Conservation (phyloP, 2,329 filamentous ascomycete species). For the Talaromyces funiculosus region DNA sequence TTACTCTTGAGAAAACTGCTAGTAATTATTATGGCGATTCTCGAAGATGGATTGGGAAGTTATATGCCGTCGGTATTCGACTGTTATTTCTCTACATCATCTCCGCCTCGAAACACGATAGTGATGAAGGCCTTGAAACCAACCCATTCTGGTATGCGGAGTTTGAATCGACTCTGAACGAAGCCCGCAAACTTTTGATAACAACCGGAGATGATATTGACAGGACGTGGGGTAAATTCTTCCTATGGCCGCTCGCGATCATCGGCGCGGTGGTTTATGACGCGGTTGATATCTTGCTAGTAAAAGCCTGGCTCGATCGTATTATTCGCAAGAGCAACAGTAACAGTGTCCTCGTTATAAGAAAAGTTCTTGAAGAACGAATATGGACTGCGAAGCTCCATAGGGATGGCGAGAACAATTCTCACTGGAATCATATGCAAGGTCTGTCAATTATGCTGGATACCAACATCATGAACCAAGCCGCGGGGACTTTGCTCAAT, state of each 20-base stretch:
- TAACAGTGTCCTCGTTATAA: conserved; percentile 5
- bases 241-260: conserved; percentile 11
- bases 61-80: conserved; percentile 10
- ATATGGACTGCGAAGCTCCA: neutral
- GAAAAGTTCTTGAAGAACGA: conserved; percentile 5
- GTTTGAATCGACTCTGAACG: neutral
- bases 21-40: conserved; percentile 6
- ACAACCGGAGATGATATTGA: conserved; percentile 5
- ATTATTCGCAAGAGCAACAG: conserved; percentile 6
- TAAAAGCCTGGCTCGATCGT: conserved; percentile 10
- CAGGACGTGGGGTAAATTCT: conserved; percentile 11
- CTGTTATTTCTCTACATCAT: conserved; percentile 9
- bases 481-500: neutral
- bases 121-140: too few species aligned
- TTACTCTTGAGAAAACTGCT: neutral
- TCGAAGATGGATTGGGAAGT: conserved; percentile 11
- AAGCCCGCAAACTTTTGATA: conserved; percentile 7
- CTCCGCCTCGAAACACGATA: neutral
- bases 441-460: conserved; percentile 8
- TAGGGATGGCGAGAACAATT: neutral
- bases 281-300: neutral
- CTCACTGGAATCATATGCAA: neutral
- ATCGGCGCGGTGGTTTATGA: conserved; percentile 9
- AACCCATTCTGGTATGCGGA: neutral
- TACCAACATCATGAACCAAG: conserved; percentile 7